A percentile compares a stretch with the other conserved stretches of the same genome.
These are phyloP conservation scores for Schrenkiella parvula DNA, from an alignment of 345 rosid genomes.

Conservation along the genomic window DNA sequence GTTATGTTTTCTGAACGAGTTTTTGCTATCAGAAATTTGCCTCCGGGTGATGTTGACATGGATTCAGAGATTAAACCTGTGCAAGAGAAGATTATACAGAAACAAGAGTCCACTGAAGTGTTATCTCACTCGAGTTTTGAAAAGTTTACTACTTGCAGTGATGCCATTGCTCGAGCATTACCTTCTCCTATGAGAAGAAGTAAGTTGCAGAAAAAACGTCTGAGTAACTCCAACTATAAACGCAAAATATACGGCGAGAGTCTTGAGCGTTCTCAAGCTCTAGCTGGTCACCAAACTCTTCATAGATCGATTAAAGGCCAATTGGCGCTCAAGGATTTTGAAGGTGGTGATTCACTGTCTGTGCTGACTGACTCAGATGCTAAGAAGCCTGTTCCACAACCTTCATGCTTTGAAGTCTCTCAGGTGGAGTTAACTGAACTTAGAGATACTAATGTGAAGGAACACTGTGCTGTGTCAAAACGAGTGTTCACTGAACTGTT, in stretches of 20 bases:
- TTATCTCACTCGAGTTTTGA: neutral
- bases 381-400: constrained; percentile 8
- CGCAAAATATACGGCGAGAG: neutral
- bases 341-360: neutral
- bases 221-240: neutral
- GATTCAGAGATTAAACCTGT: neutral
- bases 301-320: neutral
- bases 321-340: neutral
- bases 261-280: constrained; percentile 7
- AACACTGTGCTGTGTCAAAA: neutral
- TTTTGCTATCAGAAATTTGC: neutral
- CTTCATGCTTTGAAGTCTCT: neutral
- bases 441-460: neutral
- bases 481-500: neutral
- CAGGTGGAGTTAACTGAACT: neutral
- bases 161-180: constrained; percentile 1
- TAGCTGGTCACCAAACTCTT: constrained; percentile 11
- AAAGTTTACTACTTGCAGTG: neutral
- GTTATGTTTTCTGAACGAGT: constrained; percentile 14
- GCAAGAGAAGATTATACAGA: neutral
- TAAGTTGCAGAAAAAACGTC: neutral
- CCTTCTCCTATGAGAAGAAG: neutral
- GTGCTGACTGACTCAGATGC: neutral
- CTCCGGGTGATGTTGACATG: neutral
- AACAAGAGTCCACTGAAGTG: neutral